Evolutionary conservation across 1,284 basidiomycete genomes (phyloP), one percentile per base, ranked within the genome.

Genomic region (Sporisorium graminicola): DNA sequence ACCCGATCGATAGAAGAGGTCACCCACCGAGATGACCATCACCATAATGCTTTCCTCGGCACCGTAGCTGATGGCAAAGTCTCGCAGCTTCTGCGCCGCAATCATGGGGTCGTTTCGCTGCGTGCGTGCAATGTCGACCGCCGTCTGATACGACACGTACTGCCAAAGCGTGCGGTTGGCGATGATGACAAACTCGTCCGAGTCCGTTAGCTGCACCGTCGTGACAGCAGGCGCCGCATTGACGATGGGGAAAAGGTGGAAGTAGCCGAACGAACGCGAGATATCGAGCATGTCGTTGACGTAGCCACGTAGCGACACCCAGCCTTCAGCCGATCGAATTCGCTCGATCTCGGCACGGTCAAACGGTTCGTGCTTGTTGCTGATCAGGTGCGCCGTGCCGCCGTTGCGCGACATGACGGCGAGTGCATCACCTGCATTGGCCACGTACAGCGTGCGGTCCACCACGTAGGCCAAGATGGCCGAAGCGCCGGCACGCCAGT

Each of bases 31-130:
- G 77, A 99, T 90, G 40, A 98, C 94, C 96, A 99, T 98, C 87
- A 99, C 95, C 94, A 98, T 97, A 65, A 93, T 92, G 71, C 92
- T 94, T 16, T 94, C 93, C 74, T 94, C 92, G 10, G 95, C 95
- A 14, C 97, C 97, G 86, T 98, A 98, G 80, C 94, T 94, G 83
- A 99, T 93, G 12, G 97, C 95, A 79, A 98, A 93, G 86, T 99
- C 97, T 60, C 97, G 90, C 58, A 99, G 87, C 88, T 98, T 98
- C 87, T 98, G 95, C 0, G 96, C 94, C 4, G 97, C 96, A 80
- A 95, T 91, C 94, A 98, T 98, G 0, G 95, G 94, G 84, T 98
- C 94, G 18, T 90, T 89, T 50, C 84, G 82, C 83, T 94, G 93
- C 10, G 91, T 91, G 26, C 96, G 90, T 1, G 95, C 96, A 73